Base-by-base conservation (phyloP, 1,284 basidiomycete genomes). In the Paramarasmius palmivorus region DNA sequence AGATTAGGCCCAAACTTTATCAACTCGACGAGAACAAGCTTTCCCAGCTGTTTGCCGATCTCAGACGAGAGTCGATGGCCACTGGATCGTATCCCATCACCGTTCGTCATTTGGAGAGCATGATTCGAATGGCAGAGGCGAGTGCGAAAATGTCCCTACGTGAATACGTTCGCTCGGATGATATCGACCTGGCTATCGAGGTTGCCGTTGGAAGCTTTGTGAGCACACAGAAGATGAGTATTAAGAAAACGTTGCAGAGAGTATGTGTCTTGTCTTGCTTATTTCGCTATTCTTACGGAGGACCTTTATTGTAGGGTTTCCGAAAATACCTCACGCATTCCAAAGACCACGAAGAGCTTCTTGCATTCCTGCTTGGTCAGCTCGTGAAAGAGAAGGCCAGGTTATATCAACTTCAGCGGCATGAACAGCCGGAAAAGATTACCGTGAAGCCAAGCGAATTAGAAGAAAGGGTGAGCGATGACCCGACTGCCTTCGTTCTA, bases 121-220 rank as follows among this genome's bases (percentile, higher is more conserved):
- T 98, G 92, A 99, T 99, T 71, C 88, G 97, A 41, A 99, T 99
- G 97, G 86, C 94, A 1, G 96, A 99, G 71, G 95, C 97, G 14
- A 94, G 91, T 63, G 97, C 96, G 42, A 98, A 98, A 79, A 99
- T 99, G 96, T 90, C 95, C 55, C 76, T 99, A 58, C 82, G 97
- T 48, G 97, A 99, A 71, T 98, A 93, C 65, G 97, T 99, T 45
- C 85, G 97, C 37, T 79, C 87, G 12, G 97, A 99, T 70, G 97
- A 99, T 68, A 95, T 99, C 62, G 95, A 99, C 69, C 75, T 98
- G 50, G 96, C 97, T 2, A 98, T 99, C 61, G 93, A 93, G 59
- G 95, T 98, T 36, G 91, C 93, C 2, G 88, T 99, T 23, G 89
- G 90, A 55, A 95, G 92, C 72, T 99, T 99, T 69, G 92, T 99